Conservation (phyloP, 805 yeast genomes). For the Zygotorulaspora sp. region DNA sequence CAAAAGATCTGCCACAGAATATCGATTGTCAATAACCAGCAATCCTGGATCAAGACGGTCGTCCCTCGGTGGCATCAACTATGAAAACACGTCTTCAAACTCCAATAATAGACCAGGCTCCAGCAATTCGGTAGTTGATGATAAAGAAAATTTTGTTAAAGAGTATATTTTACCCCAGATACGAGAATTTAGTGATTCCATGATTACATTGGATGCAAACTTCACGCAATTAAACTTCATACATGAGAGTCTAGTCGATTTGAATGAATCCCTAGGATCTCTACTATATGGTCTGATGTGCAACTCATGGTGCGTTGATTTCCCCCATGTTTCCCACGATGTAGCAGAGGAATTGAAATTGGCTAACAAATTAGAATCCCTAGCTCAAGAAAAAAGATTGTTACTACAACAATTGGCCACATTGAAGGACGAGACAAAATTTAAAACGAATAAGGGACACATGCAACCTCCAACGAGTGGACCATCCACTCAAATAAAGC, state of each 20-base stretch:
- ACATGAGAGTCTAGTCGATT: constrained; percentile 56
- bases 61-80: constrained; percentile 23
- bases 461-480: constrained; percentile 10
- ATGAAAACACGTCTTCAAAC: constrained; percentile 4
- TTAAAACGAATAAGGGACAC: not conserved
- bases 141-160: constrained; percentile 21
- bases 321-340: constrained; percentile 36
- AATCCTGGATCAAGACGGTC: constrained; percentile 35
- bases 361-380: constrained; percentile 17
- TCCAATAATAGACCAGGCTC: constrained; percentile 8
- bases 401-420: constrained; percentile 13
- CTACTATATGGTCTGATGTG: constrained; percentile 75
- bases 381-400: constrained; percentile 20
- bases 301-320: constrained; percentile 86
- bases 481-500: constrained; percentile 12
- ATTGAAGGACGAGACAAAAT: constrained; percentile 4
- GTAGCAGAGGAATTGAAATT: constrained; percentile 25
- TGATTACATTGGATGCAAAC: constrained; percentile 54
- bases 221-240: constrained; percentile 52
- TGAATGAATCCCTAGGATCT: constrained; percentile 76
- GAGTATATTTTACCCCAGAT: constrained; percentile 42
- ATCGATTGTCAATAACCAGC: constrained; percentile 39
- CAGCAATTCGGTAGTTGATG: constrained; percentile 9
- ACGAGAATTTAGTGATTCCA: constrained; percentile 44
- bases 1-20: constrained; percentile 33